These are phyloP conservation scores for Dipodascopsis uninucleata DNA, from an alignment of 805 yeast species.

Conservation along the genomic window DNA sequence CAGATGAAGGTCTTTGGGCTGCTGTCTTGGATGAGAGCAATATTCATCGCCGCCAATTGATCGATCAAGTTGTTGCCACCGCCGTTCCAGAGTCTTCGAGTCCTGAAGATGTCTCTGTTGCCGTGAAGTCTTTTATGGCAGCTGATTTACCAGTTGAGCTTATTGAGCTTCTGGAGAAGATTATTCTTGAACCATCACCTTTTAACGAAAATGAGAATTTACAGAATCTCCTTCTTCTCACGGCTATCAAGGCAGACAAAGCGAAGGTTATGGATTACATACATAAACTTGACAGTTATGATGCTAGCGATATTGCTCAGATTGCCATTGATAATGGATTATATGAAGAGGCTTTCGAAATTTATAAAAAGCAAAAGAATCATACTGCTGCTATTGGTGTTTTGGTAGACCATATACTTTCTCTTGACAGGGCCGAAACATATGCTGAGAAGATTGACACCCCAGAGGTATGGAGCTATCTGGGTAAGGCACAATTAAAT, in stretches of 20 bases:
- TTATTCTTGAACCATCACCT: slow-evolving; percentile 94
- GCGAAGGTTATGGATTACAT: slow-evolving; percentile 77
- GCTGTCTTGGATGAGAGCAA: slow-evolving; percentile 72
- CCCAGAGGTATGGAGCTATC: slow-evolving; percentile 87
- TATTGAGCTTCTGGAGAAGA: slow-evolving; percentile 91
- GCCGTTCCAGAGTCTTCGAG: slow-evolving; percentile 92
- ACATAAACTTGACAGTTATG: slow-evolving; percentile 85
- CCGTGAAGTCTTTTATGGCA: slow-evolving; percentile 94
- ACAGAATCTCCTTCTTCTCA: slow-evolving; percentile 86
- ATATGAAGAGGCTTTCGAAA: slow-evolving; percentile 90
- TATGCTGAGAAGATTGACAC: slow-evolving; percentile 86
- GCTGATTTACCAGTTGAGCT: slow-evolving; percentile 89
- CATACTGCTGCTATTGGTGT: slow-evolving; percentile 80
- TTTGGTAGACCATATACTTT: slow-evolving; percentile 86
- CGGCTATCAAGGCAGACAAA: slow-evolving; percentile 94
- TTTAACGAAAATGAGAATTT: slow-evolving; percentile 92
- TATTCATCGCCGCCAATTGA: slow-evolving; percentile 81
- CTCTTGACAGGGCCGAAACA: slow-evolving; percentile 89
- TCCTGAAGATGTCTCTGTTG: slow-evolving; percentile 89
- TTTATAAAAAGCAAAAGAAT: slow-evolving; percentile 79
- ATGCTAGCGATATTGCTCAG: slow-evolving; percentile 90
- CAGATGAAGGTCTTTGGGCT: slow-evolving; percentile 82
- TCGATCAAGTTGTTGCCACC: slow-evolving; percentile 92
- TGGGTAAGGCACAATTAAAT: slow-evolving; percentile 93
- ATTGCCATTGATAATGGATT: slow-evolving; percentile 84